These are phyloP conservation scores for Mycosphaerella sp. DNA, from an alignment of 2,329 filamentous ascomycete species.

Conservation along the genomic window DNA sequence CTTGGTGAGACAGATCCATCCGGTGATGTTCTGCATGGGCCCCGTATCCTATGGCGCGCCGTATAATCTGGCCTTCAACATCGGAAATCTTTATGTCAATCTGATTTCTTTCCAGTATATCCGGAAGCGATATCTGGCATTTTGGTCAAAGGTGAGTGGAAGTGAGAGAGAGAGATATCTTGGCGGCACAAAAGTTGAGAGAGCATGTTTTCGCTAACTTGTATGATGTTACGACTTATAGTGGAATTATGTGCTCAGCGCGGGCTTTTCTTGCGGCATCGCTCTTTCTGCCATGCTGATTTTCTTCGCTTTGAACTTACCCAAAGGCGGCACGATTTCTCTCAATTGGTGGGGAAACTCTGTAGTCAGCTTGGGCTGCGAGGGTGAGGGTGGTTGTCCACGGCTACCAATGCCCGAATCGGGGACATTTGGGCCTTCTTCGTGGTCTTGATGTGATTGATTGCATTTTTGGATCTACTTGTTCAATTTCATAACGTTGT, in stretches of 20 bases:
- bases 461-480: no score
- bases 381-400: constrained; percentile 9
- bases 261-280: constrained; percentile 7
- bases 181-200: not conserved
- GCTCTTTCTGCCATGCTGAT: constrained; percentile 10
- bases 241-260: constrained; percentile 13
- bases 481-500: no score
- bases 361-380: constrained; percentile 2
- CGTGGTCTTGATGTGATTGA: not conserved
- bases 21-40: constrained; percentile 8
- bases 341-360: constrained; percentile 10
- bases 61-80: constrained; percentile 9
- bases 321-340: not conserved
- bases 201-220: not conserved
- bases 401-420: not conserved
- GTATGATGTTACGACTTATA: no score
- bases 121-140: constrained; percentile 8
- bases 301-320: constrained; percentile 11
- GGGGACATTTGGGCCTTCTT: constrained; percentile 6
- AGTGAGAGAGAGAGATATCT: not conserved
- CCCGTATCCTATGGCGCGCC: constrained; percentile 7
- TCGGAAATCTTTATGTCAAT: constrained; percentile 6
- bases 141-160: constrained; percentile 10
- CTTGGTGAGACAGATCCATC: constrained; percentile 2
- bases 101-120: constrained; percentile 10